phyloP scores from a whole-genome alignment of 805 yeast species.

The Kuraishia floccosa region DNA sequence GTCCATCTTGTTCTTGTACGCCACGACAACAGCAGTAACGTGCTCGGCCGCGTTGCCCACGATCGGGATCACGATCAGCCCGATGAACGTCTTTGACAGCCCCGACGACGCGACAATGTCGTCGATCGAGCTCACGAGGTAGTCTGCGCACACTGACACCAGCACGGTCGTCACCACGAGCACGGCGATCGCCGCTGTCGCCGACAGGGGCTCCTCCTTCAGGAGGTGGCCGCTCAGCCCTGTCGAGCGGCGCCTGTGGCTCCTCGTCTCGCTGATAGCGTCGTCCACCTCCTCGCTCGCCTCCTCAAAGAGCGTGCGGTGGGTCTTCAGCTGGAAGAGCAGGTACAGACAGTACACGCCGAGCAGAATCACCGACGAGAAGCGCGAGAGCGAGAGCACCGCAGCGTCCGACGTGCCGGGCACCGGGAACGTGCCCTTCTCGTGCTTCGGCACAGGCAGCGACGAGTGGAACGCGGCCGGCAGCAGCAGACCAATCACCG shows the following conservation, averaged over 20 bases:
- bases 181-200: conserved; percentile 40
- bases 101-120: conserved; percentile 77
- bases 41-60: conserved; percentile 99
- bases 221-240: conserved; percentile 2
- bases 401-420: conserved; percentile 15
- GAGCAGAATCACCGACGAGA: conserved; percentile 72
- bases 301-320: conserved; percentile 62
- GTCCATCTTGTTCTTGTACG: conserved; percentile 95
- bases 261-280: no score
- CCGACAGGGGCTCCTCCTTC: conserved; percentile 21
- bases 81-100: conserved; percentile 88
- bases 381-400: conserved; percentile 72
- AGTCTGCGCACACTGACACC: conserved; percentile 89
- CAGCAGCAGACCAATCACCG: conserved; percentile 77
- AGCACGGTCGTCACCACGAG: conserved; percentile 59
- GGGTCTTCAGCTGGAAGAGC: conserved; percentile 83
- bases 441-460: conserved; percentile 35
- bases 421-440: conserved; percentile 17
- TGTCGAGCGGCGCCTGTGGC: no score
- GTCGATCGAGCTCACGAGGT: conserved; percentile 88
- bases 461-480: conserved; percentile 96
- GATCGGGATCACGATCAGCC: conserved; percentile 86
- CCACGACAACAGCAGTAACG: conserved; percentile 92
- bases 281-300: conserved; percentile 13
- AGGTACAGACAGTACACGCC: conserved; percentile 69